Percentiles rank a stretch among this genome's conserved stretches.
These are phyloP conservation scores for Raphanus raphanistrum DNA, from an alignment of 345 rosid genomes.

Conservation along the genomic window DNA sequence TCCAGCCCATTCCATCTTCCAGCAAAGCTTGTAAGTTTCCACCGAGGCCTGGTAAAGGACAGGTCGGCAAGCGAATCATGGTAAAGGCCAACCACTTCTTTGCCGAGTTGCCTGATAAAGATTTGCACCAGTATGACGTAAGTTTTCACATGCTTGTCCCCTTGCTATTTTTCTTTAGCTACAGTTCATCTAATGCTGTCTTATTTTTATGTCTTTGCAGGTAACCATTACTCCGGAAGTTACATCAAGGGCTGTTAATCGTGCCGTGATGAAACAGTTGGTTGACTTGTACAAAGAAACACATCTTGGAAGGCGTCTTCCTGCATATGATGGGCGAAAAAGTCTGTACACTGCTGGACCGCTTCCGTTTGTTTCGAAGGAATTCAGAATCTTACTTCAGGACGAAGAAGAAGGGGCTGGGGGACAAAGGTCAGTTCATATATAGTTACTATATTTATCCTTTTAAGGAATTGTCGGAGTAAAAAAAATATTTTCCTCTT, in stretches of 20 bases:
- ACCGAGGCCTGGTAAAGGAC: conserved; percentile 78
- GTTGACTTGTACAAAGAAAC: conserved; percentile 61
- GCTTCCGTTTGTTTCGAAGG: conserved; percentile 75
- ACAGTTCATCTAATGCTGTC: background rate
- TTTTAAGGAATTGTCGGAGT: background rate
- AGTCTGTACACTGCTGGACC: conserved; percentile 94
- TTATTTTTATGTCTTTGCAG: conserved; percentile 35
- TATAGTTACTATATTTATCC: background rate
- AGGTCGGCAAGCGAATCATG: conserved; percentile 56
- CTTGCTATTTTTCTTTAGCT: background rate
- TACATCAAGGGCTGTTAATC: conserved; percentile 76
- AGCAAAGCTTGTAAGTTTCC: conserved; percentile 83
- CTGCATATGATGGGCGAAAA: conserved; percentile 92
- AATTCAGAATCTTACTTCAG: conserved; percentile 63
- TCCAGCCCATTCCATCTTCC: conserved; percentile 66
- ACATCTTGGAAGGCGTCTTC: conserved; percentile 89
- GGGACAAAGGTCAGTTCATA: conserved; percentile 52
- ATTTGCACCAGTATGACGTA: conserved; percentile 95
- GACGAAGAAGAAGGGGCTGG: conserved; percentile 91
- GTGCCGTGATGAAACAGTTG: conserved; percentile 77
- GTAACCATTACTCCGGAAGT: conserved; percentile 83
- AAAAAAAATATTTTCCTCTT: background rate
- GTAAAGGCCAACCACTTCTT: conserved; percentile 98
- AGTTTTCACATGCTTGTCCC: conserved; percentile 27
- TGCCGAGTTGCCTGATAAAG: conserved; percentile 86